Conservation (phyloP, 2,329 filamentous ascomycete species). For the Apiospora phragmitis region DNA sequence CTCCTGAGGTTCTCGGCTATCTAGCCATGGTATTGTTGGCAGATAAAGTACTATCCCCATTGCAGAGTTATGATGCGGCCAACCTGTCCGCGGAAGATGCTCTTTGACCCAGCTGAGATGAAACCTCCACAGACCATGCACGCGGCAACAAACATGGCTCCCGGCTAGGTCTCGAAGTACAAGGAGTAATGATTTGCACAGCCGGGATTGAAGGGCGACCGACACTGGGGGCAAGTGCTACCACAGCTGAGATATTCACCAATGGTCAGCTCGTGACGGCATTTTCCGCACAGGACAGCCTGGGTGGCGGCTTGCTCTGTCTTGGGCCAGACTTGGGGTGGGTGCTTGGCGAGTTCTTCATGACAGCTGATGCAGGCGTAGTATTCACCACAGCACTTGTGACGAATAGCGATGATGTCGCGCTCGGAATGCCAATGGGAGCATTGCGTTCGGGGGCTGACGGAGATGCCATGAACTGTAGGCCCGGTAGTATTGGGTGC, state of each 20-base stretch:
- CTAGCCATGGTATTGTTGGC: neutral
- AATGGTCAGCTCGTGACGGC: slow-evolving; percentile 21
- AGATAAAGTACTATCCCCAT: neutral
- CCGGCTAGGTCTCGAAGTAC: slow-evolving; percentile 19
- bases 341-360: slow-evolving; percentile 19
- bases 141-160: neutral
- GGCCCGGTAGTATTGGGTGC: neutral
- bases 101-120: neutral
- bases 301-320: slow-evolving; percentile 14
- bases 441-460: slow-evolving; percentile 22
- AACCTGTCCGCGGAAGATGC: neutral
- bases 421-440: slow-evolving; percentile 24
- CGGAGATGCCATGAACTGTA: slow-evolving; percentile 20
- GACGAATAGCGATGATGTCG: slow-evolving; percentile 26
- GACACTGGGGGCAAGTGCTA: slow-evolving; percentile 19
- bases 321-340: slow-evolving; percentile 18
- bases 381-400: slow-evolving; percentile 25
- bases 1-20: neutral
- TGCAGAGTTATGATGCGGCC: neutral
- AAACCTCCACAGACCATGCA: neutral
- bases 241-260: slow-evolving; percentile 20
- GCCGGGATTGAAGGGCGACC: slow-evolving; percentile 23
- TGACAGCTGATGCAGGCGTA: slow-evolving; percentile 27
- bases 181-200: slow-evolving; percentile 23
- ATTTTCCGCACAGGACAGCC: slow-evolving; percentile 23